Conservation (phyloP, 163 green algal genomes). For the Coccomyxa subellipsoidea region DNA sequence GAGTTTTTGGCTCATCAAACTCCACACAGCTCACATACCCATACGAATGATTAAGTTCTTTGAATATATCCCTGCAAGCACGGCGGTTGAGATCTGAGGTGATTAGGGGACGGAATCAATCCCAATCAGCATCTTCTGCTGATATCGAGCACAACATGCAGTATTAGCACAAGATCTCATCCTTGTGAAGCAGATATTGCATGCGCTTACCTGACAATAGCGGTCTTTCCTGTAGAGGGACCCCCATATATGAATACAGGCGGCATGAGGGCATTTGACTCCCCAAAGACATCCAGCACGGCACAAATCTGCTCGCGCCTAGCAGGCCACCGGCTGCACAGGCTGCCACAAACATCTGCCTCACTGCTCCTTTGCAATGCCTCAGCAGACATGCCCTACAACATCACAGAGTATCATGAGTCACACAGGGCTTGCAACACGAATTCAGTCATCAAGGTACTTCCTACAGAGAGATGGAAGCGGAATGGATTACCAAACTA, state of each 20-base stretch:
- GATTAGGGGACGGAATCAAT: background rate
- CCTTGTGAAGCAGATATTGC: background rate
- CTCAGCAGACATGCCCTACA: no score
- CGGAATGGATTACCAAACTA: no score
- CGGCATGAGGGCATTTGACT: background rate
- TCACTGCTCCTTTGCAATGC: no score
- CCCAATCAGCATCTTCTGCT: background rate
- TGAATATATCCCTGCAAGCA: slow-evolving; percentile 30
- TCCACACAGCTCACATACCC: slow-evolving; percentile 44
- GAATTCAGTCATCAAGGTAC: no score
- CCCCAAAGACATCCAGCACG: background rate
- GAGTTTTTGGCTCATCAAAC: background rate
- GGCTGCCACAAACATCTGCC: background rate
- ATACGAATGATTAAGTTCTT: slow-evolving; percentile 13
- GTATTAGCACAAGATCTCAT: background rate
- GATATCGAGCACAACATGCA: background rate
- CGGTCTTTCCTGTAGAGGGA: slow-evolving; percentile 51
- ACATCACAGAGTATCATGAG: no score
- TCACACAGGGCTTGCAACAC: no score
- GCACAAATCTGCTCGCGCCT: slow-evolving; percentile 12
- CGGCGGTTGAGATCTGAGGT: no score
- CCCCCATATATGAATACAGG: slow-evolving; percentile 38
- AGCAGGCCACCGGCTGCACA: slow-evolving; percentile 14
- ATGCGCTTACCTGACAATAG: slow-evolving; percentile 42
- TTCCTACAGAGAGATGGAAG: no score